Base-by-base conservation (phyloP, 129 eudicot species). In the Saussurea involucrata region DNA sequence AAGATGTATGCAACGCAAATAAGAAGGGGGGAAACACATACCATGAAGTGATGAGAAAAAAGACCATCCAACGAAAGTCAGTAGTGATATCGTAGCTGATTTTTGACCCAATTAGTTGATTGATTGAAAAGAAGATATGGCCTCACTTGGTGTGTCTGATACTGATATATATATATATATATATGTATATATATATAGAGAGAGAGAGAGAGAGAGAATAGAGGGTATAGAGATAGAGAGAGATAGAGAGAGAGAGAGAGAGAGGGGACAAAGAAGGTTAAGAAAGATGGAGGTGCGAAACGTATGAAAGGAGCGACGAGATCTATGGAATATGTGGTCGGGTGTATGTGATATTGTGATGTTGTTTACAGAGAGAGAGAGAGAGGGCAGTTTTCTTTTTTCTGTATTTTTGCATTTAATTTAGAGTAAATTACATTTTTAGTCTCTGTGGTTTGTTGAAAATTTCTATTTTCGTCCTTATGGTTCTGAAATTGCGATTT, bases 241-340 rank as follows among this genome's bases (percentile, higher is more conserved):
- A 20, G 11, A 22, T 6, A 11, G 32, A 32, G 9, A 11, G n/a
- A 6, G 55, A 21, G 6, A 65, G 17, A 53, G 15, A n/a, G 7
- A 37, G 13, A 78, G 71, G 71, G 21, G 40, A 28, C 40, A 28
- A 28, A 29, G 22, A 15, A 66, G 33, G 7, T 5, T 8, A 29
- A 13, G 42, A 17, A 18, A 18, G 53, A 28, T 36, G 57, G 64
- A 13, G 24, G 69, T 72, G 66, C 37, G 21, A 71, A 71, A 79
- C 66, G 77, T 71, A 64, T 79, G 73, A 78, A 63, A 42, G 2
- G 78, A 63, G 28, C 10, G 68, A 78, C 55, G 53, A 79, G 58
- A 75, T 40, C 24, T 65, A 28, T 76, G 73, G 25, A 21, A 22
- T 8, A 6, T 15, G 8, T 74, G 61, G 64, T 42, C 24, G 34